phyloP scores from a whole-genome alignment of 192 early-diverging fungal genomes.

The Gryganskiella cystojenkinii region DNA sequence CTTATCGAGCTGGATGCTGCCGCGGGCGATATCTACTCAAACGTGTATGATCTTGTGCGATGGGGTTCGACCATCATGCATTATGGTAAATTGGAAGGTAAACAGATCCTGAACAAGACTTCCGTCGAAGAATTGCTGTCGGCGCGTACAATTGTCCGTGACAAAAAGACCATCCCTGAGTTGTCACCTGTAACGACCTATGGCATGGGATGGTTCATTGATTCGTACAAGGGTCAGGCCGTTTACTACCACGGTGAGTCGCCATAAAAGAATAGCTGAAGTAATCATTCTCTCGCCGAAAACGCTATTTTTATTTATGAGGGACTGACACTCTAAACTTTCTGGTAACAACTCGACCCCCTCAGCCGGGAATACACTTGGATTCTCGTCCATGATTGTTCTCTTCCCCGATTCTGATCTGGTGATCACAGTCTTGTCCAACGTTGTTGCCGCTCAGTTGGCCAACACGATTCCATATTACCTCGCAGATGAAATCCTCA shows the following conservation, averaged over 20 bases:
- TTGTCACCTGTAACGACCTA: background rate
- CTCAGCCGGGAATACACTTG: background rate
- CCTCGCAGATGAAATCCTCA: no score
- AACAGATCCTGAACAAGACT: constrained; percentile 13
- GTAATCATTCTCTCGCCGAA: no score
- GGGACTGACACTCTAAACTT: background rate
- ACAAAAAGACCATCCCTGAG: background rate
- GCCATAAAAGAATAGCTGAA: background rate
- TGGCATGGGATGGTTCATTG: constrained; percentile 23
- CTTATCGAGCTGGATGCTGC: background rate
- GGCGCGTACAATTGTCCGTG: background rate
- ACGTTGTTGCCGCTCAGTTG: no score
- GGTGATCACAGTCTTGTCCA: background rate
- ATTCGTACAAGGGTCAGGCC: constrained; percentile 14
- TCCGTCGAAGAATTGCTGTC: background rate
- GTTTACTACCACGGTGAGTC: background rate
- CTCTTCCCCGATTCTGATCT: constrained; percentile 6
- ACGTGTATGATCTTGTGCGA: constrained; percentile 14
- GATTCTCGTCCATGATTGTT: background rate
- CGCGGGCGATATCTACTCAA: constrained; percentile 18
- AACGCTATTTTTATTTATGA: background rate
- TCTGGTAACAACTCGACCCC: background rate
- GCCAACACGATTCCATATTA: no score
- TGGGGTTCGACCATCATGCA: constrained; percentile 17
- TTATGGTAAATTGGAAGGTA: background rate